Evolutionary conservation across 257 asterid genomes (phyloP).

Genomic region (Plantago elongata): DNA sequence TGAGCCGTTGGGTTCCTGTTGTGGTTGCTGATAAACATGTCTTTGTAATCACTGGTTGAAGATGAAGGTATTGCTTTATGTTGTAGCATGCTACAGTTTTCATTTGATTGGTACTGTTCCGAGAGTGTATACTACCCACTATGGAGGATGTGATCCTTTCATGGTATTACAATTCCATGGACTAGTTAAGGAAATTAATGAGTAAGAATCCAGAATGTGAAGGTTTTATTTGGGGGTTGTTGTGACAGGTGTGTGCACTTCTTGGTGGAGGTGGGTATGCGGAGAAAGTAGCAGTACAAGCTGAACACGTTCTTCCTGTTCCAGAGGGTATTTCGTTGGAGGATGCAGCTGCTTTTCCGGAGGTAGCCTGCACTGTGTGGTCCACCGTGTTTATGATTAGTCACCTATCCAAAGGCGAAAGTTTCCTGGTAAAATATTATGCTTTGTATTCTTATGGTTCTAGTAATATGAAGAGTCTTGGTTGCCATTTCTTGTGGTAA

Average conservation of each 20-base stretch:
- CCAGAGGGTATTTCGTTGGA: constrained; percentile 81
- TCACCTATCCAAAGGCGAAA: constrained; percentile 70
- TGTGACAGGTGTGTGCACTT: constrained; percentile 77
- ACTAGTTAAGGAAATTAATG: too few species aligned
- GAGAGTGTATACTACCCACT: too few species aligned
- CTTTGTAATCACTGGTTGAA: too few species aligned
- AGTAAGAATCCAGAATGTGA: not conserved
- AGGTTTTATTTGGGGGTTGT: constrained; percentile 6
- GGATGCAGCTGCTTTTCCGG: constrained; percentile 95
- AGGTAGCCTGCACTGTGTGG: constrained; percentile 96
- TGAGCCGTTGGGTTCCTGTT: too few species aligned
- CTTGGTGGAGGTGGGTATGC: constrained; percentile 96
- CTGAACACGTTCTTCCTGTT: constrained; percentile 81
- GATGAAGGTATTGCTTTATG: not conserved
- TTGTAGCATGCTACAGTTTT: not conserved
- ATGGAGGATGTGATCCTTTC: too few species aligned
- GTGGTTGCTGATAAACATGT: too few species aligned
- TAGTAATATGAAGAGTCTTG: not conserved
- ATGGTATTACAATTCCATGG: too few species aligned
- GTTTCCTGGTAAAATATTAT: constrained; percentile 54
- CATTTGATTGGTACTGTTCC: not conserved
- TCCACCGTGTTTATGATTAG: constrained; percentile 91
- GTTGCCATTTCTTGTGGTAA: not conserved
- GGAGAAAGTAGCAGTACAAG: constrained; percentile 79
- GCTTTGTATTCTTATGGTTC: constrained; percentile 1